Evolutionary conservation across 208 protist species (phyloP).

Genomic region (Leishmania tropica): DNA sequence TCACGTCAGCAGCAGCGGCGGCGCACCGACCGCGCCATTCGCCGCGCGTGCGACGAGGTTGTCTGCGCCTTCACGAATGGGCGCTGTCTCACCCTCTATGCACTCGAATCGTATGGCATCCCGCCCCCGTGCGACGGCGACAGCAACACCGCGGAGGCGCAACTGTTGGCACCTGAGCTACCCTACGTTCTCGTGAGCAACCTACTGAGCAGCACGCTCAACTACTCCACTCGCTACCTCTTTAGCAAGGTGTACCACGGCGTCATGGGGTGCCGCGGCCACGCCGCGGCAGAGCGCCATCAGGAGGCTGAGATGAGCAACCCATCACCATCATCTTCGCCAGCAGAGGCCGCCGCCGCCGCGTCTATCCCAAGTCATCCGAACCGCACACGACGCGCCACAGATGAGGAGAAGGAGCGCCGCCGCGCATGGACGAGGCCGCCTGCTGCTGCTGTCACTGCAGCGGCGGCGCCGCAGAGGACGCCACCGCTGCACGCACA

Average conservation of each 20-base stretch:
- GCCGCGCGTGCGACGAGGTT: slow-evolving; percentile 63
- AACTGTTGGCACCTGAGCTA: slow-evolving; percentile 36
- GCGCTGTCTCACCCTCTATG: slow-evolving; percentile 38
- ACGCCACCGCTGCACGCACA: background rate
- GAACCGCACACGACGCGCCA: slow-evolving; percentile 25
- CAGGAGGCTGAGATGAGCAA: background rate
- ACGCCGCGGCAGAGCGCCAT: background rate
- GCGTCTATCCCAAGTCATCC: slow-evolving; percentile 2
- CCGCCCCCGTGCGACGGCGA: slow-evolving; percentile 20
- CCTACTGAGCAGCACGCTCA: slow-evolving; percentile 43
- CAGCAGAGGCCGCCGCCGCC: background rate
- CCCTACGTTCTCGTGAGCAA: slow-evolving; percentile 48
- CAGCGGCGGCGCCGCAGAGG: background rate
- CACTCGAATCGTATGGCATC: slow-evolving; percentile 42
- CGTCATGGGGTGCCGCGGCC: slow-evolving; percentile 20
- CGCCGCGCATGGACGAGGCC: slow-evolving; percentile 15
- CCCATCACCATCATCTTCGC: background rate
- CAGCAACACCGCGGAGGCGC: background rate
- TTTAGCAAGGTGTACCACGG: slow-evolving; percentile 44
- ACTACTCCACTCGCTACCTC: slow-evolving; percentile 49
- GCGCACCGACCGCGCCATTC: slow-evolving; percentile 38
- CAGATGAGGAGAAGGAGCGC: slow-evolving; percentile 18
- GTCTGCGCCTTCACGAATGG: slow-evolving; percentile 51
- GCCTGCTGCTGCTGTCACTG: background rate
- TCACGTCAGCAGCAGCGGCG: slow-evolving; percentile 4